Percentiles rank a stretch among this genome's conserved stretches.
Conservation (phyloP, 345 rosid species). For the thale cress (Arabidopsis thaliana) region DNA sequence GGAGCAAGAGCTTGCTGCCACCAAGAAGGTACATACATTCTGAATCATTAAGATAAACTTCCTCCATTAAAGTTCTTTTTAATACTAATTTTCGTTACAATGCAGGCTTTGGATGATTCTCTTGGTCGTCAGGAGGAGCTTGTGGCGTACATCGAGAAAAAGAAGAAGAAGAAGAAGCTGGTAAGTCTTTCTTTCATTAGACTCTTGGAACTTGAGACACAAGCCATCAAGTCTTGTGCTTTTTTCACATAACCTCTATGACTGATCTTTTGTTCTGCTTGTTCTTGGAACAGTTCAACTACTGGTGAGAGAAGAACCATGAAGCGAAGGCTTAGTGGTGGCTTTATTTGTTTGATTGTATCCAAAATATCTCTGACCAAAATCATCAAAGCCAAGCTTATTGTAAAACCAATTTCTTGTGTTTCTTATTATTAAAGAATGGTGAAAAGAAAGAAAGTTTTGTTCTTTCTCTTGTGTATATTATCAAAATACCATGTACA, state of each 20-base stretch:
- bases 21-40: conserved; percentile 66
- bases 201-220: conserved; percentile 10
- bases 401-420: conserved; percentile 39
- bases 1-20: conserved; percentile 82
- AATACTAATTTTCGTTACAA: not conserved
- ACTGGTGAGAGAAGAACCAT: conserved; percentile 32
- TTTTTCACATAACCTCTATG: not conserved
- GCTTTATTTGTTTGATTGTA: conserved; percentile 22
- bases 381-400: conserved; percentile 23
- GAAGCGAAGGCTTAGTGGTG: conserved; percentile 25
- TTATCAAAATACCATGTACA: conserved; percentile 6
- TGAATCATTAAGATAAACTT: not conserved
- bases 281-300: conserved; percentile 35
- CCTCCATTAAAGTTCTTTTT: not conserved
- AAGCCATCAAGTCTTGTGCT: conserved; percentile 24
- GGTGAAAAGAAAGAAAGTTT: conserved; percentile 17
- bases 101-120: conserved; percentile 84
- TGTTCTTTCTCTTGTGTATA: conserved; percentile 39
- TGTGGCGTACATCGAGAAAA: conserved; percentile 74
- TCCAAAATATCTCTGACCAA: conserved; percentile 13
- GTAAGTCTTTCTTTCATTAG: conserved; percentile 34
- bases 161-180: conserved; percentile 85
- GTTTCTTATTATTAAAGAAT: conserved; percentile 29
- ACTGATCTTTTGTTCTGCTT: conserved; percentile 6
- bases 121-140: conserved; percentile 74